Evolutionary conservation across 1,284 basidiomycete genomes (phyloP).

Genomic region (Leccinum subrobustum): DNA sequence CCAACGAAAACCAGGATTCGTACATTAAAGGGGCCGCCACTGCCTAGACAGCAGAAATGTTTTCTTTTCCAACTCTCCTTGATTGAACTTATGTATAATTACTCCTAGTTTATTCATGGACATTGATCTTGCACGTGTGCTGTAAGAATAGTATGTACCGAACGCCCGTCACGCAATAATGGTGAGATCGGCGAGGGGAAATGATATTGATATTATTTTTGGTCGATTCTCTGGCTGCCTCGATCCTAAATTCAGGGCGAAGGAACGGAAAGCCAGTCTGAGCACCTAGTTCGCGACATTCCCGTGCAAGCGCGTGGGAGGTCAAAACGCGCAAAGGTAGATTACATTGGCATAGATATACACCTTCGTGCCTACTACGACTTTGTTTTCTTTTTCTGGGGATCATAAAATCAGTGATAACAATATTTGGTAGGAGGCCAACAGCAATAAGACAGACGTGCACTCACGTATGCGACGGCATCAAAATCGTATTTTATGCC

Average conservation of each 20-base stretch:
- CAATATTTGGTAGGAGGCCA: not conserved
- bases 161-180: not conserved
- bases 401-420: not conserved
- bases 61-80: not conserved
- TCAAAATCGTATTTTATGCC: slow-evolving; percentile 93
- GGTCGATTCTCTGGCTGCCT: not conserved
- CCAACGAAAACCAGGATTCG: slow-evolving; percentile 48
- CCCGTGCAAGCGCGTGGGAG: not conserved
- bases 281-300: not conserved
- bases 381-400: slow-evolving; percentile 33
- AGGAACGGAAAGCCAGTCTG: not conserved
- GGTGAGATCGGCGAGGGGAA: not conserved
- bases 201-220: not conserved
- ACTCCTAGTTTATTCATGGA: slow-evolving; percentile 2
- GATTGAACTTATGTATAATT: not conserved
- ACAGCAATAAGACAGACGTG: not conserved
- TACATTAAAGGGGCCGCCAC: slow-evolving; percentile 39
- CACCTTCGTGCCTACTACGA: slow-evolving; percentile 10
- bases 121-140: not conserved
- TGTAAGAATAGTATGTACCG: not conserved
- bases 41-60: slow-evolving; percentile 12
- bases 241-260: not conserved
- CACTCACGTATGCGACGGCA: slow-evolving; percentile 65
- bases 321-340: not conserved
- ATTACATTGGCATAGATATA: slow-evolving; percentile 1